These are phyloP conservation scores for Coemansia sp. DNA, from an alignment of 192 early-diverging fungal species.

Conservation along the genomic window DNA sequence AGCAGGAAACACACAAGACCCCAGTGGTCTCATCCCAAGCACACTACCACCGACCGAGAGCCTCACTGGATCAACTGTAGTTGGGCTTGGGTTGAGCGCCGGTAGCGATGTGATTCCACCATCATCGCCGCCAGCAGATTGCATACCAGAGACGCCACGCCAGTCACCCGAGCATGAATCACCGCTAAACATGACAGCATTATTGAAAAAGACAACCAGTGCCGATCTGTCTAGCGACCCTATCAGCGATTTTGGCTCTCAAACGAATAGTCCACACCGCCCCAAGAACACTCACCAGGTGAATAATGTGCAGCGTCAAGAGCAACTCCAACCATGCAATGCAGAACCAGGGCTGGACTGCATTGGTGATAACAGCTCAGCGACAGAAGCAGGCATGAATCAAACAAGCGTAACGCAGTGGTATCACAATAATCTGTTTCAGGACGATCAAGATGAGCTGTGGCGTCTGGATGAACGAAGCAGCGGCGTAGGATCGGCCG, in stretches of 20 bases:
- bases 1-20: constrained; percentile 16
- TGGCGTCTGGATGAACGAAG: not conserved
- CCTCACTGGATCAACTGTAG: constrained; percentile 8
- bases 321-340: not conserved
- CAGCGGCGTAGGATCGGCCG: not conserved
- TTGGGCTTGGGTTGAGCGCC: constrained; percentile 1
- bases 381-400: not conserved
- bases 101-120: not conserved
- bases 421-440: constrained; percentile 31
- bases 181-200: not conserved
- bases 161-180: not conserved
- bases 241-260: constrained; percentile 41
- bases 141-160: constrained; percentile 23
- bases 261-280: constrained; percentile 2
- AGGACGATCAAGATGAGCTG: not conserved
- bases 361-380: not conserved
- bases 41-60: not conserved
- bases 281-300: not conserved
- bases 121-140: constrained; percentile 5
- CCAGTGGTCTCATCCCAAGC: too few relatives aligned
- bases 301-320: not conserved
- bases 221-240: constrained; percentile 38
- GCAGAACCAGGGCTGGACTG: not conserved
- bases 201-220: not conserved
- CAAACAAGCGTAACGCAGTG: constrained; percentile 35